phyloP scores from a whole-genome alignment of 768 basidiomycete genomes.

The Pleurotus pulmonarius region DNA sequence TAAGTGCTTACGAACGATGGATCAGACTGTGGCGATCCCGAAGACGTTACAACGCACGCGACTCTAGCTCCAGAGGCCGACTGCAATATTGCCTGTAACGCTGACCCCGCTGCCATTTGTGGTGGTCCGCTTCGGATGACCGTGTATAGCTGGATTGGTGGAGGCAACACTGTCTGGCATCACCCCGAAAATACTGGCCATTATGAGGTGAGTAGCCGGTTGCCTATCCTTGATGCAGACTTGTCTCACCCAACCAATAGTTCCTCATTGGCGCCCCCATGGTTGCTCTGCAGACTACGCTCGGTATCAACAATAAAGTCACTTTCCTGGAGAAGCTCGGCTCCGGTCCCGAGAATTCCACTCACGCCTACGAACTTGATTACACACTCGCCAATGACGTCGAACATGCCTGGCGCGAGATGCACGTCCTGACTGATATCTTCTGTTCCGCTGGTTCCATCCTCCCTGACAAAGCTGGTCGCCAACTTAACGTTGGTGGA shows the following conservation, averaged over 20 bases:
- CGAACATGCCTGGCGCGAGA: slow-evolving; percentile 62
- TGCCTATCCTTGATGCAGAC: no score
- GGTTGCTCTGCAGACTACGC: slow-evolving; percentile 67
- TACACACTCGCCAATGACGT: slow-evolving; percentile 47
- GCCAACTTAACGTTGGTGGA: slow-evolving; percentile 62
- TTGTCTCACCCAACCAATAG: slow-evolving; percentile 8
- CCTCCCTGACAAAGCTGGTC: slow-evolving; percentile 69
- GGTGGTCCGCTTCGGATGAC: slow-evolving; percentile 11
- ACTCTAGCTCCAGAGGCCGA: slow-evolving; percentile 36
- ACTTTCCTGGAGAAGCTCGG: slow-evolving; percentile 74
- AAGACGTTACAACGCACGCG: slow-evolving; percentile 42
- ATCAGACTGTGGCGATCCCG: slow-evolving; percentile 48
- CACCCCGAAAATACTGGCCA: slow-evolving; percentile 58
- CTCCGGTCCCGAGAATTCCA: slow-evolving; percentile 40
- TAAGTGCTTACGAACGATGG: no score
- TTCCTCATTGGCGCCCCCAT: slow-evolving; percentile 36
- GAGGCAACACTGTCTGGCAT: slow-evolving; percentile 56
- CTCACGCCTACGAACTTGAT: slow-evolving; percentile 79
- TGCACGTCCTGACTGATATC: slow-evolving; percentile 74
- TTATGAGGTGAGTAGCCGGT: slow-evolving; percentile 38
- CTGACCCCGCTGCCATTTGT: slow-evolving; percentile 14
- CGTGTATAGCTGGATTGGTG: slow-evolving; percentile 39
- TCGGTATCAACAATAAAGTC: slow-evolving; percentile 80
- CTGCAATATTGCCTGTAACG: slow-evolving; percentile 28
- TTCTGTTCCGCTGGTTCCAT: slow-evolving; percentile 75